A percentile compares a stretch with the other conserved stretches of the same genome.
Conservation (phyloP, 73 alveolate genomes). For the Uronychia setigera region DNA sequence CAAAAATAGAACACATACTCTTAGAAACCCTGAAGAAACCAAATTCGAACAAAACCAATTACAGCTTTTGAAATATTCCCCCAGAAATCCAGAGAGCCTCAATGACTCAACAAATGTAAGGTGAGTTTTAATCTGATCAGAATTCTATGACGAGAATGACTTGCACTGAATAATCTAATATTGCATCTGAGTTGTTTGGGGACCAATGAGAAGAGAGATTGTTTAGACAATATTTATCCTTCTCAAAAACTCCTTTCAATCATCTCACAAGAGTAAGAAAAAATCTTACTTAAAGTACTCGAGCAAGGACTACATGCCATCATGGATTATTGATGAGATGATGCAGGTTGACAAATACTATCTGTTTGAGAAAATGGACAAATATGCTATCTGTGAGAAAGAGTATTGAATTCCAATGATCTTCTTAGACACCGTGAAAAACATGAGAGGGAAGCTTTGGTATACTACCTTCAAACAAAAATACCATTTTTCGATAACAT, state of each 20-base stretch:
- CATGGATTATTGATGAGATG: neutral
- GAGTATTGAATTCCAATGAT: neutral
- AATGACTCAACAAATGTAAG: too few species aligned
- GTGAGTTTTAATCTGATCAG: too few species aligned
- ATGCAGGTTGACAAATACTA: neutral
- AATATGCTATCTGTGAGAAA: neutral
- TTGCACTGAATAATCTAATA: too few species aligned
- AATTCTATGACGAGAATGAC: too few species aligned
- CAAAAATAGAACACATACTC: too few species aligned
- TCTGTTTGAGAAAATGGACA: neutral
- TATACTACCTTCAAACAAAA: neutral
- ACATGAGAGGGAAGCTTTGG: neutral
- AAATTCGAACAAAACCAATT: too few species aligned
- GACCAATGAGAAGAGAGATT: neutral
- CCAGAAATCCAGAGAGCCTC: too few species aligned
- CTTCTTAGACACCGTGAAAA: neutral
- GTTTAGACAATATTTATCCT: neutral
- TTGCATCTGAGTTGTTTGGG: too few species aligned
- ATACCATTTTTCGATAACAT: conserved; percentile 1
- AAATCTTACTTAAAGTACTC: neutral
- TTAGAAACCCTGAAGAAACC: too few species aligned
- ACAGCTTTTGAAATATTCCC: too few species aligned
- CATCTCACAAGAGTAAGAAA: neutral
- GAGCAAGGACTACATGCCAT: neutral
- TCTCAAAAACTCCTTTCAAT: neutral